Percentiles rank a stretch among this genome's conserved stretches.
Conservation (phyloP, 306 rosid genomes). For the Acacia confusa region DNA sequence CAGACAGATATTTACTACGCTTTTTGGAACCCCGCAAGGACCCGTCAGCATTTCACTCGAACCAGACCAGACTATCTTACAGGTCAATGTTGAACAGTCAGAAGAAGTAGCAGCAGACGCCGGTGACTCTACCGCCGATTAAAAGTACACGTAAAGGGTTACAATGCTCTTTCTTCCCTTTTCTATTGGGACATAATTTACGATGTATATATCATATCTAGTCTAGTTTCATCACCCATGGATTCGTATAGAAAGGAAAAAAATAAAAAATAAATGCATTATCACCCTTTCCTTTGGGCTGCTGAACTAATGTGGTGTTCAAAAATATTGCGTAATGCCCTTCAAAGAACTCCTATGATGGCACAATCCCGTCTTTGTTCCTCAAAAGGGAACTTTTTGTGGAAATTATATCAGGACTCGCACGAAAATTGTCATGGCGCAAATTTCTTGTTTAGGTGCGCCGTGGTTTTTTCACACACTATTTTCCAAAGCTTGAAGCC, state of each 20-base stretch:
- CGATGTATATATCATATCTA: constrained; percentile 58
- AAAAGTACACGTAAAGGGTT: constrained; percentile 28
- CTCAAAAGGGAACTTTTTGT: not conserved
- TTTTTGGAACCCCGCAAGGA: constrained; percentile 95
- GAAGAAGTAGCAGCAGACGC: constrained; percentile 27
- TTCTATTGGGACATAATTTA: constrained; percentile 27
- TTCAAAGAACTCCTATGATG: not conserved
- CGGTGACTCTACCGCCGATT: constrained; percentile 34
- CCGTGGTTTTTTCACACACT: not conserved
- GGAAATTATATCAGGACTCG: not conserved
- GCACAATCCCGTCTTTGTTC: not conserved
- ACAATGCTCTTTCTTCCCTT: not conserved
- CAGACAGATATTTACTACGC: constrained; percentile 90
- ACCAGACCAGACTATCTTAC: constrained; percentile 34
- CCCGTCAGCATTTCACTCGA: constrained; percentile 47
- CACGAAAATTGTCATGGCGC: not conserved
- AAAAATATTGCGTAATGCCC: not conserved
- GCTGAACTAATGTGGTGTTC: constrained; percentile 13
- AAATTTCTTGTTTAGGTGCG: not conserved
- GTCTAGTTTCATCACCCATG: constrained; percentile 46
- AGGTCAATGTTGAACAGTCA: constrained; percentile 39
- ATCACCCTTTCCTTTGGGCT: constrained; percentile 26
- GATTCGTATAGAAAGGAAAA: constrained; percentile 37
- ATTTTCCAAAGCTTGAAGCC: not conserved
- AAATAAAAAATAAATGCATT: constrained; percentile 30